Conservation (phyloP, 495 filamentous ascomycete genomes). For the Penicillium soppii region DNA sequence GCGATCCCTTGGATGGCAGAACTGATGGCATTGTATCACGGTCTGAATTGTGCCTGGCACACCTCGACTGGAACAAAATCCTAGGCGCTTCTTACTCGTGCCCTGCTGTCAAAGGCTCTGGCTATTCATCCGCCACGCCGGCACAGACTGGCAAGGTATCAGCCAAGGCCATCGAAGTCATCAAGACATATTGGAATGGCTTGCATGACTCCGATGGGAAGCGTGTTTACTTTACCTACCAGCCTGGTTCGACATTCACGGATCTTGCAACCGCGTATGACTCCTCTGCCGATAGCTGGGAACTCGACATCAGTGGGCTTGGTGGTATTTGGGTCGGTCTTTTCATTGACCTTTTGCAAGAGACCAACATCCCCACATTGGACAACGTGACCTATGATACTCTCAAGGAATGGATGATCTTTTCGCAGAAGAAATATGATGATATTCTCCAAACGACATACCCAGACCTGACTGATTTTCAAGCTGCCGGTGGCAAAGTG, state of each 20-base stretch:
- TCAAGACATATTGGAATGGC: conserved; percentile 38
- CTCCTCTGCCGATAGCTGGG: conserved; percentile 34
- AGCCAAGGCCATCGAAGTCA: conserved; percentile 36
- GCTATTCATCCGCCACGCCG: conserved; percentile 19
- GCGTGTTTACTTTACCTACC: conserved; percentile 48
- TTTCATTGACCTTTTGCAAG: conserved; percentile 31
- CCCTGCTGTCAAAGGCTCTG: conserved; percentile 18
- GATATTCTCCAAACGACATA: conserved; percentile 29
- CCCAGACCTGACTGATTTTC: conserved; percentile 45
- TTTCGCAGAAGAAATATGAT: conserved; percentile 6
- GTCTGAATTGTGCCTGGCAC: conserved; percentile 46
- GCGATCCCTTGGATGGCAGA: conserved; percentile 49
- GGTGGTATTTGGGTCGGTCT: conserved; percentile 28
- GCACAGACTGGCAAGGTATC: conserved; percentile 47
- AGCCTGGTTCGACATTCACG: conserved; percentile 36
- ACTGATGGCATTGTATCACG: conserved; percentile 49
- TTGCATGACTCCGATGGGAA: conserved; percentile 42
- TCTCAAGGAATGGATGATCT: conserved; percentile 42
- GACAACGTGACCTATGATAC: conserved; percentile 48
- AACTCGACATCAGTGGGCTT: conserved; percentile 30
- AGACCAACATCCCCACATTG: conserved; percentile 33
- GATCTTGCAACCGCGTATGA: conserved; percentile 47
- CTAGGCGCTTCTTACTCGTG: conserved; percentile 48
- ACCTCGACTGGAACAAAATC: conserved; percentile 36
- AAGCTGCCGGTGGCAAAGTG: conserved; percentile 46